These are phyloP conservation scores for Dryas integrifolia DNA, from an alignment of 331 rosid genomes.

Conservation along the genomic window DNA sequence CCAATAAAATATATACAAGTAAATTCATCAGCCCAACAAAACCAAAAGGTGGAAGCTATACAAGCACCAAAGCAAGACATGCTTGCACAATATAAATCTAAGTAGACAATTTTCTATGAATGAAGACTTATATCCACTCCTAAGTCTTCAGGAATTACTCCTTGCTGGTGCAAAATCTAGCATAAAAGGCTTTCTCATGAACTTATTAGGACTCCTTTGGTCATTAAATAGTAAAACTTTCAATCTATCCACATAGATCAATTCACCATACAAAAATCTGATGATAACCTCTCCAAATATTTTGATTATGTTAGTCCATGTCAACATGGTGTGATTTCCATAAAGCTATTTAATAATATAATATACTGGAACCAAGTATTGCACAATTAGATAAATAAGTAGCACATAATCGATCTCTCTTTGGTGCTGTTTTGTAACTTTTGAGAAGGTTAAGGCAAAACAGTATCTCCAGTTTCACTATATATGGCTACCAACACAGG, in stretches of 20 bases:
- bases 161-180: too few relatives aligned
- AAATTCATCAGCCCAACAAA: too few relatives aligned
- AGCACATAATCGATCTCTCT: neutral
- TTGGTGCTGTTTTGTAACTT: neutral
- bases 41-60: too few relatives aligned
- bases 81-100: too few relatives aligned
- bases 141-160: too few relatives aligned
- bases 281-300: neutral
- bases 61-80: too few relatives aligned
- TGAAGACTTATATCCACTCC: too few relatives aligned
- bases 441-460: neutral
- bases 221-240: neutral
- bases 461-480: neutral
- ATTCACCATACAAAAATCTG: neutral
- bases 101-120: too few relatives aligned
- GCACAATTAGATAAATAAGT: neutral
- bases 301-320: neutral
- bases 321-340: neutral
- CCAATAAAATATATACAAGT: too few relatives aligned
- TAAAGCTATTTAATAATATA: neutral
- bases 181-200: too few relatives aligned
- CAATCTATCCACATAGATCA: neutral
- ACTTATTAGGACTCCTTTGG: too few relatives aligned
- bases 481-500: neutral
- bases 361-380: neutral